Evolutionary conservation across 129 eudicot genomes (phyloP).

Genomic region (Helianthus annuus): DNA sequence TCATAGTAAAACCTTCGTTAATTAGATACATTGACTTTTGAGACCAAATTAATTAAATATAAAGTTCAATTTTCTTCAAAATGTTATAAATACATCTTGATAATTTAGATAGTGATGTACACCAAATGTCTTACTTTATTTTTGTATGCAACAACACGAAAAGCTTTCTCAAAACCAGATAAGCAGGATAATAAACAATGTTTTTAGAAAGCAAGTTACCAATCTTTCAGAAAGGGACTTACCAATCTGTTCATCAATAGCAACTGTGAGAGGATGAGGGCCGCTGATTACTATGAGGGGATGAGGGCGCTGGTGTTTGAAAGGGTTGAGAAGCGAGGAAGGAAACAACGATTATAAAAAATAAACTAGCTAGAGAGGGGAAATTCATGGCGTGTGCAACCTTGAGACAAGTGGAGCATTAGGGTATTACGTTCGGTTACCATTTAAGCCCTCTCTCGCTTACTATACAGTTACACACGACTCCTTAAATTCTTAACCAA

Average conservation of each 20-base stretch:
- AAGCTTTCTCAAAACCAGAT: not conserved
- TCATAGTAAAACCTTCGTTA: too few relatives aligned
- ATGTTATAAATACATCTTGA: too few relatives aligned
- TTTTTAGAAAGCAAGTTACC: too few relatives aligned
- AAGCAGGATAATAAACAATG: too few relatives aligned
- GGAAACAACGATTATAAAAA: not conserved
- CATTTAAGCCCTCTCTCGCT: not conserved
- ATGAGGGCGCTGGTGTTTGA: not conserved
- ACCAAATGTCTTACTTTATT: not conserved
- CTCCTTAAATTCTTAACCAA: not conserved
- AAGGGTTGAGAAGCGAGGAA: not conserved
- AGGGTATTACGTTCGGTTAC: not conserved
- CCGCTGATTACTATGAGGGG: not conserved
- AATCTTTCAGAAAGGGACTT: not conserved
- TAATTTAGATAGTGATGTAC: too few relatives aligned
- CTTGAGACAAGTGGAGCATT: not conserved
- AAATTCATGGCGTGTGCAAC: not conserved
- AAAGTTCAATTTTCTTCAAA: too few relatives aligned
- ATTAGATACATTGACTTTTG: not conserved
- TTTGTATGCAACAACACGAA: not conserved
- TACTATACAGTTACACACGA: too few relatives aligned
- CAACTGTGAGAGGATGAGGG: not conserved
- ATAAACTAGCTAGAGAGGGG: too few relatives aligned
- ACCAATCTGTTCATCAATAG: not conserved
- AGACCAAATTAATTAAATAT: not conserved